A percentile compares a stretch with the other conserved stretches of the same genome.
phyloP scores from a whole-genome alignment of 352 stramenopile genomes.

The Phytophthora tentaculata region DNA sequence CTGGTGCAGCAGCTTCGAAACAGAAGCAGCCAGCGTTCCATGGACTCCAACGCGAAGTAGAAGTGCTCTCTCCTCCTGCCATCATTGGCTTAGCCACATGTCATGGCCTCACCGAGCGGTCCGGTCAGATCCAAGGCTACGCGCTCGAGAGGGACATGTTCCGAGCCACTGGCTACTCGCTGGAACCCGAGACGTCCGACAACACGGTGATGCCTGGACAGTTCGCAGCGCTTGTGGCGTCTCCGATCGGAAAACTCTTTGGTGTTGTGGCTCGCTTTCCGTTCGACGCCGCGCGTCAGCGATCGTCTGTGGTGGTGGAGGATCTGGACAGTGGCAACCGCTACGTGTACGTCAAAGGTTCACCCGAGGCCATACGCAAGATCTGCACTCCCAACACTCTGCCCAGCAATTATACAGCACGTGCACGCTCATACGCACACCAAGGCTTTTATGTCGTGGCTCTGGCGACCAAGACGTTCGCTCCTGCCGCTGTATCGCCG shows the following conservation, averaged over 20 bases:
- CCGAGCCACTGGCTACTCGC: conserved; percentile 58
- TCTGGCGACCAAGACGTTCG: conserved; percentile 65
- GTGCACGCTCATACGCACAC: conserved; percentile 65
- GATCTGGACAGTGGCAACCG: conserved; percentile 67
- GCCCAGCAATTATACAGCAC: conserved; percentile 73
- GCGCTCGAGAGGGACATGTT: conserved; percentile 83
- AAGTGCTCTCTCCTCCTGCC: conserved; percentile 64
- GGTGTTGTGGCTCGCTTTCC: conserved; percentile 72
- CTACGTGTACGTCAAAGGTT: conserved; percentile 76
- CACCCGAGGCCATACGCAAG: conserved; percentile 58
- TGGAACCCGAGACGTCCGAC: conserved; percentile 51
- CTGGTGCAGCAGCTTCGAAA: conserved; percentile 11
- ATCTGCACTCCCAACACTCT: conserved; percentile 74
- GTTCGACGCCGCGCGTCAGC: conserved; percentile 75
- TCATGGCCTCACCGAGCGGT: conserved; percentile 63
- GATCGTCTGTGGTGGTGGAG: conserved; percentile 75
- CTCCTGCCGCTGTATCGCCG: conserved; percentile 24
- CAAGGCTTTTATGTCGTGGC: conserved; percentile 88
- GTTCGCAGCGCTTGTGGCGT: conserved; percentile 72
- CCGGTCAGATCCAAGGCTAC: conserved; percentile 65
- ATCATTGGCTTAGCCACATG: conserved; percentile 76
- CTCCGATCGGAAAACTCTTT: conserved; percentile 73
- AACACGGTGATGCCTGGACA: conserved; percentile 26
- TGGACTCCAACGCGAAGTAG: conserved; percentile 68
- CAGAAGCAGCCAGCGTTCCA: conserved; percentile 44